phyloP scores from a whole-genome alignment of 495 filamentous ascomycete genomes.

The Aspergillus wentii region DNA sequence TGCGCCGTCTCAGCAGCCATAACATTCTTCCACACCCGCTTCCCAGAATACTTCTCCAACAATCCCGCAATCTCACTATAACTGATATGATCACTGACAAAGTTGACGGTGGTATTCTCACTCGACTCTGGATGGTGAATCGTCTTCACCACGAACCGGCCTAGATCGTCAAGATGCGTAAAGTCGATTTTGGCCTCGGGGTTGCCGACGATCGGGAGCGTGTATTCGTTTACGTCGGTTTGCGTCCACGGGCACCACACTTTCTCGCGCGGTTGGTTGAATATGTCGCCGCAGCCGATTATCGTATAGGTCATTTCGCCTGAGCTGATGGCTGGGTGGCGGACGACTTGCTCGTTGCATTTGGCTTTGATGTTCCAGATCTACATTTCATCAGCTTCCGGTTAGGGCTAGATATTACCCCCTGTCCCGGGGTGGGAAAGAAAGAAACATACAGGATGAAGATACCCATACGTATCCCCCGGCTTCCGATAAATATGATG shows the following conservation, averaged over 20 bases:
- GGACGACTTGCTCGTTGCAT: slow-evolving; percentile 2
- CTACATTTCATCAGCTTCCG: background rate
- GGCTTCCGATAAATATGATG: slow-evolving; percentile 2
- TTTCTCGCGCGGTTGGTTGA: slow-evolving; percentile 6
- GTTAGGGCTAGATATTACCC: background rate
- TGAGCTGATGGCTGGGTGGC: slow-evolving; percentile 3
- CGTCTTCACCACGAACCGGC: slow-evolving; percentile 4
- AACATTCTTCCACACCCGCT: slow-evolving; percentile 1
- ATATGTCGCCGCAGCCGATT: slow-evolving; percentile 16
- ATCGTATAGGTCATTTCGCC: slow-evolving; percentile 12
- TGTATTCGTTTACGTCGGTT: slow-evolving; percentile 1
- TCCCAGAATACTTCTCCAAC: slow-evolving; percentile 6
- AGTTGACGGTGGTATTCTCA: slow-evolving; percentile 8
- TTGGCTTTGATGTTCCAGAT: slow-evolving; percentile 2
- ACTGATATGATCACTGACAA: slow-evolving; percentile 9
- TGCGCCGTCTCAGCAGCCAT: slow-evolving; percentile 5
- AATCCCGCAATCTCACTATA: slow-evolving; percentile 10
- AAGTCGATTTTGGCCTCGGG: slow-evolving; percentile 8
- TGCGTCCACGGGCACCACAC: slow-evolving; percentile 9
- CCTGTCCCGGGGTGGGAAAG: background rate
- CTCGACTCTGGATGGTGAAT: slow-evolving; percentile 2
- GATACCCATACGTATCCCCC: slow-evolving; percentile 1
- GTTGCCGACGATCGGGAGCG: slow-evolving; percentile 4
- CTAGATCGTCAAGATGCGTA: slow-evolving; percentile 6
- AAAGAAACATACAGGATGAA: slow-evolving; percentile 7